These are phyloP conservation scores for Aegilops speltoides DNA, from an alignment of 176 grass and related monocot genomes.

Conservation along the genomic window DNA sequence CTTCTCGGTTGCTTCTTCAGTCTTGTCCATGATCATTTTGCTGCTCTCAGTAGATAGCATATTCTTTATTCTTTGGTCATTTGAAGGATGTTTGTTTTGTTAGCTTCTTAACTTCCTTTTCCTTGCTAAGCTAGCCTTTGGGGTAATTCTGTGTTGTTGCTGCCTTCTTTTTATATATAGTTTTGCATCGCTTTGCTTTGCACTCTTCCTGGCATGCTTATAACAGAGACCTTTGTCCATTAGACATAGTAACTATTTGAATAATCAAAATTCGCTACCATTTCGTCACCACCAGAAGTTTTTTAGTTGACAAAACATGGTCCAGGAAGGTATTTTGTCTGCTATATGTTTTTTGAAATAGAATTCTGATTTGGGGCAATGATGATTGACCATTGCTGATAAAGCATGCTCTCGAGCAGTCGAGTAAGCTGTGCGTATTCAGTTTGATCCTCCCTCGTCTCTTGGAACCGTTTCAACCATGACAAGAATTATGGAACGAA, in stretches of 20 bases:
- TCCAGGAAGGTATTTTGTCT: neutral
- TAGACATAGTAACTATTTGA: neutral
- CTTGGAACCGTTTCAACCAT: neutral
- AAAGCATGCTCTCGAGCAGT: neutral
- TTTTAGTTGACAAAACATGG: too few relatives aligned
- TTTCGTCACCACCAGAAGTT: neutral
- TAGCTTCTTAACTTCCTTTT: too few relatives aligned
- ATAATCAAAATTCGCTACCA: neutral
- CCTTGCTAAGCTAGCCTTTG: neutral
- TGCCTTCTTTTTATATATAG: neutral
- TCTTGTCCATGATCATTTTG: neutral
- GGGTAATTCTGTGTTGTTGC: neutral
- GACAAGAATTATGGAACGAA: too few relatives aligned
- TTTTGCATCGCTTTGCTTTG: neutral
- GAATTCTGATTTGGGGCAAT: neutral
- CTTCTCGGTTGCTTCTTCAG: neutral
- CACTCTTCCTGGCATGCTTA: neutral
- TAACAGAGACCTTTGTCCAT: neutral
- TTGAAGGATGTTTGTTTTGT: too few relatives aligned
- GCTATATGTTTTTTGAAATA: neutral
- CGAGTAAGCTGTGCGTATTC: neutral
- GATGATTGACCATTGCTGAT: neutral
- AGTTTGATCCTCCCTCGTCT: neutral
- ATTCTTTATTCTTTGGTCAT: neutral
- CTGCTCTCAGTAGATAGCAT: neutral